Percentiles rank a stretch among this genome's conserved stretches.
Evolutionary conservation across 1,139 yeast genomes (phyloP).

Genomic region (Citeromyces hawaiiensis): DNA sequence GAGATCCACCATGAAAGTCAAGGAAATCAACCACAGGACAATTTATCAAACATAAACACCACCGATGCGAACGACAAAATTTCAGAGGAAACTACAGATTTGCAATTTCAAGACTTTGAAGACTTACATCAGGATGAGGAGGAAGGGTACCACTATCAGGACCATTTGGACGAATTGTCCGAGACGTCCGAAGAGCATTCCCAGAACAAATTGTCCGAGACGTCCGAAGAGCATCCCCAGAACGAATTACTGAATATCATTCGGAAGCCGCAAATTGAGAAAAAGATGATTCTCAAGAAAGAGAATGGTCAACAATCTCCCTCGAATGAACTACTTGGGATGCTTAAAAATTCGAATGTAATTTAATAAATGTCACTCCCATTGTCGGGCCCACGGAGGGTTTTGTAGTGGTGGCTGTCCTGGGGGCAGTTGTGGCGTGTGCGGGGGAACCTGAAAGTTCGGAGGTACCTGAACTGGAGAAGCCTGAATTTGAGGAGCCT

Average conservation of each 20-base stretch:
- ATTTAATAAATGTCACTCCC: not conserved
- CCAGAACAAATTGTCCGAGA: no score
- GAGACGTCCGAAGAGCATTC: not conserved
- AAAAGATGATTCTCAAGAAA: not conserved
- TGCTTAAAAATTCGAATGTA: not conserved
- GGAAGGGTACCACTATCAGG: not conserved
- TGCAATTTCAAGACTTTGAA: not conserved
- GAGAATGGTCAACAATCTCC: not conserved
- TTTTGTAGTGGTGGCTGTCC: not conserved
- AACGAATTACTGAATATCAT: not conserved
- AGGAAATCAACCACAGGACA: not conserved
- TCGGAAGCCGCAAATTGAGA: not conserved
- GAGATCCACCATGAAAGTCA: not conserved
- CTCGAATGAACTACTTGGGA: not conserved
- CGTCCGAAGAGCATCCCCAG: not conserved
- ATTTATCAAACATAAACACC: not conserved
- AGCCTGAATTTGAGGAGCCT: not conserved
- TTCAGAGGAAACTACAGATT: no score
- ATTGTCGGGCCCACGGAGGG: not conserved
- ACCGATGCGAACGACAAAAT: not conserved
- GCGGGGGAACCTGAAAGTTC: not conserved
- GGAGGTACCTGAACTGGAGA: not conserved
- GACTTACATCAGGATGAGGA: not conserved
- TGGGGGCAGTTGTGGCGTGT: not conserved
- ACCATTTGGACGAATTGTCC: not conserved